Evolutionary conservation across 805 yeast species (phyloP).

Genomic region (Saccharomycopsis fibuligera): DNA sequence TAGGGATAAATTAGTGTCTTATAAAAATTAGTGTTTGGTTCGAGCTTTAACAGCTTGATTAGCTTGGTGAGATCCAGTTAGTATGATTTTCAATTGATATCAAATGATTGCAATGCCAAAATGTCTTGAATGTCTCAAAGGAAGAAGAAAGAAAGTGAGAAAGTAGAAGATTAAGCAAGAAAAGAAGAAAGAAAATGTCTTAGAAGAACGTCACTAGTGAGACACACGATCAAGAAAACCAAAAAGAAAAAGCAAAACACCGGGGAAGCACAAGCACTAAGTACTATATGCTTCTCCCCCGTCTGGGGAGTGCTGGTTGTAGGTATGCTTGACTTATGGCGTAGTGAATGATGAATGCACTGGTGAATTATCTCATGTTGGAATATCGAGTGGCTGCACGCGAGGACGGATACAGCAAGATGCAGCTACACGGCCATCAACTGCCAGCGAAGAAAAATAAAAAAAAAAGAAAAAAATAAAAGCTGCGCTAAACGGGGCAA

Average conservation of each 20-base stretch:
- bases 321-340: not conserved
- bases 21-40: not conserved
- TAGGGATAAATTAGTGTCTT: not conserved
- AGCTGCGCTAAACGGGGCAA: too few species aligned
- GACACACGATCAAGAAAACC: not conserved
- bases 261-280: not conserved
- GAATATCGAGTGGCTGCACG: too few species aligned
- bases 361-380: not conserved
- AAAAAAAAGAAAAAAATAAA: too few species aligned
- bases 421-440: too few species aligned
- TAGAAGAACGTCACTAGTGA: too few species aligned
- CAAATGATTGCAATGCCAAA: not conserved
- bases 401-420: too few species aligned
- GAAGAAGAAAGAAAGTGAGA: not conserved
- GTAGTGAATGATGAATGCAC: not conserved
- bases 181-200: not conserved
- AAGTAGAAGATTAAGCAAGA: not conserved
- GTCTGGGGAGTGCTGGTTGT: not conserved
- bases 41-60: not conserved
- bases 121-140: too few species aligned
- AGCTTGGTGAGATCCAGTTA: not conserved
- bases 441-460: too few species aligned
- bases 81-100: not conserved
- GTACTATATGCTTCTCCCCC: not conserved
- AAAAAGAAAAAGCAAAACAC: not conserved